Percentiles rank a stretch among this genome's conserved stretches.
phyloP scores from a whole-genome alignment of 768 basidiomycete genomes.

The Tricholoma bakamatsutake region DNA sequence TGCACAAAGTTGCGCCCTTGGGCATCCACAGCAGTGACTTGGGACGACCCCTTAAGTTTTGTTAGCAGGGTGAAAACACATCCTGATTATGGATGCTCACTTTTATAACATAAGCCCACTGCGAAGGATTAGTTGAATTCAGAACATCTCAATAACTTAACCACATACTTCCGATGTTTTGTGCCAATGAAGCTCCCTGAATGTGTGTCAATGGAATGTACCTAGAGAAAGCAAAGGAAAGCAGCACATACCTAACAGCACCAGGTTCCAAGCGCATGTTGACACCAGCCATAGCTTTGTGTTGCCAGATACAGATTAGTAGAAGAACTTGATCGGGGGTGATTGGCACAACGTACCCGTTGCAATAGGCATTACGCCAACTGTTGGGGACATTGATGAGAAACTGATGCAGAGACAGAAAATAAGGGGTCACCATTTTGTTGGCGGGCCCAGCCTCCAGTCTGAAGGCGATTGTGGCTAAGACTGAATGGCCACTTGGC shows the following conservation, averaged over 20 bases:
- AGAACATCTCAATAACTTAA: neutral
- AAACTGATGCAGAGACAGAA: neutral
- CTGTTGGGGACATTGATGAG: slow-evolving; percentile 20
- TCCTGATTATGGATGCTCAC: slow-evolving; percentile 12
- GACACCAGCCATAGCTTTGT: slow-evolving; percentile 38
- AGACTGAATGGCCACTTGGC: slow-evolving; percentile 54
- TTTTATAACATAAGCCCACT: slow-evolving; percentile 51
- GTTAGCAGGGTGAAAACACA: neutral
- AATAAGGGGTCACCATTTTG: slow-evolving; percentile 35
- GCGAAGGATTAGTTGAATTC: slow-evolving; percentile 7
- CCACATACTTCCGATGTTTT: slow-evolving; percentile 35
- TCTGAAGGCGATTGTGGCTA: slow-evolving; percentile 50
- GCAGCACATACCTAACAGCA: slow-evolving; percentile 34
- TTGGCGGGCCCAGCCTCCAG: slow-evolving; percentile 56
- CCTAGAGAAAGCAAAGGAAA: neutral
- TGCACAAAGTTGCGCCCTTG: slow-evolving; percentile 44
- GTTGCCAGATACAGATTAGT: slow-evolving; percentile 3
- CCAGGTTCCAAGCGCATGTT: slow-evolving; percentile 49
- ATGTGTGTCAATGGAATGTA: neutral
- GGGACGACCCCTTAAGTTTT: slow-evolving; percentile 34
- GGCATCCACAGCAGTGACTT: slow-evolving; percentile 42
- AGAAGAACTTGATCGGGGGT: neutral
- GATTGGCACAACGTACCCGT: slow-evolving; percentile 25
- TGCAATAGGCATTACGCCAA: slow-evolving; percentile 43
- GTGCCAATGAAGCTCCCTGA: slow-evolving; percentile 52